Base-by-base conservation (phyloP, 371 early-diverging fungal species). In the Apophysomyces variabilis region DNA sequence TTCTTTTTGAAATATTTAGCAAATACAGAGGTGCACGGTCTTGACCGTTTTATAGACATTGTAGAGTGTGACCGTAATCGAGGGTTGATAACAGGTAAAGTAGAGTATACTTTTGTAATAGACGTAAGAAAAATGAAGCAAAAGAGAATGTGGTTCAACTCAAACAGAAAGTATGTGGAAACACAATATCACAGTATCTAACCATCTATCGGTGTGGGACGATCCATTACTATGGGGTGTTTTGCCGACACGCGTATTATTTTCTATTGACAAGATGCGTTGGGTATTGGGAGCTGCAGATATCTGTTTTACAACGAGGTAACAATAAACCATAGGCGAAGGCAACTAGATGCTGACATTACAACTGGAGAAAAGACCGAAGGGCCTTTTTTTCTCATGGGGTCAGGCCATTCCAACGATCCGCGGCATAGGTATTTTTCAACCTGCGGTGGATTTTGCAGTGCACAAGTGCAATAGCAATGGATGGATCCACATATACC, bases 201-300 rank as follows among this genome's bases (percentile, higher is more conserved):
- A 83, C 62, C 84, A 78, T 59, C 66, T 71, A 21, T 77, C 73
- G 63, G 88, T 87, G 9, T 69, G 91, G 65, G 96, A 96, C 56
- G 96, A 96, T 66, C 96, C 96, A 7, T 41, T 92, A 8, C 65
- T 95, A 38, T 96, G 93, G 93, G 94, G 93, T 13, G 74, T 85
- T 0, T 67, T 93, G 60, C 93, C 92, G 8, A 58, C 78, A 65
- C 78, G 73, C 12, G 79, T 77, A 2, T 67, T 84, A 47, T 71
- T 82, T 16, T 76, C 84, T 26, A 76, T 74, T 54, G 74, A 64
- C 54, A 85, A 68, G 37, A 82, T 90, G 82, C 86, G 96, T 16
- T 95, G 95, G 93, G 89, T 91, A 1, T 74, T 95, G 26, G 94
- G 95, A 16, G 95, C 96, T 5, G 90, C 88, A 60, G 95, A 96